Conservation (phyloP, 169 alveolate genomes). For the Eimeria acervulina region DNA sequence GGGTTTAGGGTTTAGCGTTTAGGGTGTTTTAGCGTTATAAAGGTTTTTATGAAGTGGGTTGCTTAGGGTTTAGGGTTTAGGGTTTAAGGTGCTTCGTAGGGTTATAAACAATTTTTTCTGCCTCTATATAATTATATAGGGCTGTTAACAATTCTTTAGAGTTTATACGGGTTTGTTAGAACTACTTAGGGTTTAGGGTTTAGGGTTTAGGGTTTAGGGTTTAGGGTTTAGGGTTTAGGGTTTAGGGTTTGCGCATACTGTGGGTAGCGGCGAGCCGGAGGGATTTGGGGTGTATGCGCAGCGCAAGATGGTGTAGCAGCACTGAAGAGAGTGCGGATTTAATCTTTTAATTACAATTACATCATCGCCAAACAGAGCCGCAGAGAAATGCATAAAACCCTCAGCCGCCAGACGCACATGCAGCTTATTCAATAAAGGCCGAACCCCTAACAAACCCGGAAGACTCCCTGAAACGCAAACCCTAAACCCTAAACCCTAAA, state of each 20-base stretch:
- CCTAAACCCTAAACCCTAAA: slow-evolving; percentile 35
- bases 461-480: slow-evolving; percentile 10
- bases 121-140: no score
- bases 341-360: slow-evolving; percentile 84
- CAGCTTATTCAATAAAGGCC: slow-evolving; percentile 89
- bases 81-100: no score
- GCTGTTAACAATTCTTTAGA: no score
- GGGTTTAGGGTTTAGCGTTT: not conserved
- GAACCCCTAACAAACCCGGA: slow-evolving; percentile 89
- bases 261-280: no score
- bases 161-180: no score
- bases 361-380: slow-evolving; percentile 83
- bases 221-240: slow-evolving; percentile 31
- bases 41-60: no score
- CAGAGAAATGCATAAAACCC: slow-evolving; percentile 85
- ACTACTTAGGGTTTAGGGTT: not conserved
- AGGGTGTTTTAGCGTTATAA: not conserved
- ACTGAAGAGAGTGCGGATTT: slow-evolving; percentile 85
- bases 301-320: slow-evolving; percentile 82
- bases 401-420: slow-evolving; percentile 87
- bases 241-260: slow-evolving; percentile 16
- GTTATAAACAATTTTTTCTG: no score
- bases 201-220: slow-evolving; percentile 17
- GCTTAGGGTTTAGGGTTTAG: no score
- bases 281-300: slow-evolving; percentile 66